Conservation (phyloP, 2,329 filamentous ascomycete genomes). For the Aspergillus sp. region DNA sequence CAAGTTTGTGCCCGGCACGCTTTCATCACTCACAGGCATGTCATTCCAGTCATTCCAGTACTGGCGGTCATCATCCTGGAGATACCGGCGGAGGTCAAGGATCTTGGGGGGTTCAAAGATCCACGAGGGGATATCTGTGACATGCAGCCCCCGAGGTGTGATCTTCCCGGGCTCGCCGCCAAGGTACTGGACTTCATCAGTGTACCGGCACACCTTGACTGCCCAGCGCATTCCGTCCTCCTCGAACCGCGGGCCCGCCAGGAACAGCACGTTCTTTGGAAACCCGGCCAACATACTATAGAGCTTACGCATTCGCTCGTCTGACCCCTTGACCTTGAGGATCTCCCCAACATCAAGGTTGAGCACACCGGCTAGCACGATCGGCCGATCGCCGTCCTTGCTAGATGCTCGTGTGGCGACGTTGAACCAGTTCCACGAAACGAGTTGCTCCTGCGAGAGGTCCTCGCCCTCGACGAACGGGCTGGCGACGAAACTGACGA, state of each 20-base stretch:
- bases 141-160: background rate
- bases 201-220: background rate
- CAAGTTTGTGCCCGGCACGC: background rate
- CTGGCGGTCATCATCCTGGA: background rate
- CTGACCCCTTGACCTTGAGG: background rate
- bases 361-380: background rate
- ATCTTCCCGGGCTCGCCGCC: background rate
- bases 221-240: background rate
- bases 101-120: background rate
- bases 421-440: background rate
- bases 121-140: background rate
- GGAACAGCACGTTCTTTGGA: background rate
- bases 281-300: background rate
- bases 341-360: background rate
- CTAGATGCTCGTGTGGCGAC: background rate
- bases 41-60: background rate
- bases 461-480: background rate
- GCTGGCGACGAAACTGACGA: background rate
- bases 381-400: background rate
- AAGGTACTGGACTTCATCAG: background rate
- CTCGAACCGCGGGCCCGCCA: background rate
- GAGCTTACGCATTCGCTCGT: background rate
- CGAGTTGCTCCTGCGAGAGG: background rate
- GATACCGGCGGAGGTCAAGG: background rate
- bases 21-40: background rate